Evolutionary conservation across 345 rosid genomes (phyloP).

Genomic region (Punica granatum): DNA sequence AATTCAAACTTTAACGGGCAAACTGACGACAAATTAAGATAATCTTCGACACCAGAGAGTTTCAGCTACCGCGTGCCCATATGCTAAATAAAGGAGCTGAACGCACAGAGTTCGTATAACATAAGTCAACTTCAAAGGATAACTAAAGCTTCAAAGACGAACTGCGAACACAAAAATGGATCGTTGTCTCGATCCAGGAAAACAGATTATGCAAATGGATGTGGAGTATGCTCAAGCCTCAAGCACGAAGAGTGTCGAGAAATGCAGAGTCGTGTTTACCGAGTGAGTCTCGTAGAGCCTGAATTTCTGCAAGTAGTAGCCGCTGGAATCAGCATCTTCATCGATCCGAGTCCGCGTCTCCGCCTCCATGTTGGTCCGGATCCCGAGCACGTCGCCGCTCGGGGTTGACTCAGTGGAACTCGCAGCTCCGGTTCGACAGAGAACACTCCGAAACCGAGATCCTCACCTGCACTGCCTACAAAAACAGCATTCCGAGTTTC

Average conservation of each 20-base stretch:
- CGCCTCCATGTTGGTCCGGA: conserved; percentile 24
- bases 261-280: conserved; percentile 26
- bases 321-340: conserved; percentile 18
- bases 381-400: conserved; percentile 1
- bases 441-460: not conserved
- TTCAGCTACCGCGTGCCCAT: not conserved
- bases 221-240: no score
- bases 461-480: not conserved
- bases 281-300: conserved; percentile 86
- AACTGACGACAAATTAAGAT: not conserved
- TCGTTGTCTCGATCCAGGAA: not conserved
- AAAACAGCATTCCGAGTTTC: not conserved
- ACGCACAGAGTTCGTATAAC: not conserved
- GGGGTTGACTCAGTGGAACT: conserved; percentile 1
- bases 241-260: not conserved
- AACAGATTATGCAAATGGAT: not conserved
- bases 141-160: not conserved
- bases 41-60: not conserved
- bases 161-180: not conserved
- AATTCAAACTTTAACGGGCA: not conserved
- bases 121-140: not conserved
- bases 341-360: conserved; percentile 23
- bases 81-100: not conserved
- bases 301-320: conserved; percentile 69
- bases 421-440: not conserved